These are phyloP conservation scores for Zizania palustris DNA, from an alignment of 202 grass and related monocot species.

Conservation along the genomic window DNA sequence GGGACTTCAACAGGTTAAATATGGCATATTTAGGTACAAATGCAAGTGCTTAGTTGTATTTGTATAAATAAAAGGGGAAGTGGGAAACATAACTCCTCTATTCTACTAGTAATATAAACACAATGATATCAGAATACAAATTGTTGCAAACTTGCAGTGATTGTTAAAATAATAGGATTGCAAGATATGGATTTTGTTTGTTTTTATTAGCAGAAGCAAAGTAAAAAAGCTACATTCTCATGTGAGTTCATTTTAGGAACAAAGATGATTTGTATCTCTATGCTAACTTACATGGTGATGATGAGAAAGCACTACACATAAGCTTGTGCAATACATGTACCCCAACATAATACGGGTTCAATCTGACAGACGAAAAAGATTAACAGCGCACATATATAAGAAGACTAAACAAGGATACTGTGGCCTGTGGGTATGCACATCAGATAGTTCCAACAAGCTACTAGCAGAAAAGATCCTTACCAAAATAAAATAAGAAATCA, in stretches of 20 bases:
- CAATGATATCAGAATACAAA: conserved; percentile 16
- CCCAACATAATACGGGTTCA: neutral
- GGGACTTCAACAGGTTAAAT: conserved; percentile 9
- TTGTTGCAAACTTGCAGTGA: neutral
- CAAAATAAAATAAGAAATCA: conserved; percentile 1
- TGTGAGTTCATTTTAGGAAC: neutral
- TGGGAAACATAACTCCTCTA: conserved; percentile 7
- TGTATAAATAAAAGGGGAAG: neutral
- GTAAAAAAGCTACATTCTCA: neutral
- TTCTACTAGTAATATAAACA: conserved; percentile 32
- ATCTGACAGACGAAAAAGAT: neutral
- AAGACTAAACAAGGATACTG: conserved; percentile 17
- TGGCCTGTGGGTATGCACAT: neutral
- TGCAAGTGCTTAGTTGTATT: neutral
- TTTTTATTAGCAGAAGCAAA: neutral
- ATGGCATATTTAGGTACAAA: neutral
- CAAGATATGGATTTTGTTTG: neutral
- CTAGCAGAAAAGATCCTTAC: conserved; percentile 9
- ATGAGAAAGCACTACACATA: neutral
- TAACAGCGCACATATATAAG: neutral
- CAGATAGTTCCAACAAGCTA: neutral
- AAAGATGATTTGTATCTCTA: neutral
- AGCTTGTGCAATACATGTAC: neutral
- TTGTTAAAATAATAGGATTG: neutral
- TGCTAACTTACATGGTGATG: neutral